Base-by-base conservation (phyloP, 2,329 filamentous ascomycete genomes). In the Talaromyces sp. region DNA sequence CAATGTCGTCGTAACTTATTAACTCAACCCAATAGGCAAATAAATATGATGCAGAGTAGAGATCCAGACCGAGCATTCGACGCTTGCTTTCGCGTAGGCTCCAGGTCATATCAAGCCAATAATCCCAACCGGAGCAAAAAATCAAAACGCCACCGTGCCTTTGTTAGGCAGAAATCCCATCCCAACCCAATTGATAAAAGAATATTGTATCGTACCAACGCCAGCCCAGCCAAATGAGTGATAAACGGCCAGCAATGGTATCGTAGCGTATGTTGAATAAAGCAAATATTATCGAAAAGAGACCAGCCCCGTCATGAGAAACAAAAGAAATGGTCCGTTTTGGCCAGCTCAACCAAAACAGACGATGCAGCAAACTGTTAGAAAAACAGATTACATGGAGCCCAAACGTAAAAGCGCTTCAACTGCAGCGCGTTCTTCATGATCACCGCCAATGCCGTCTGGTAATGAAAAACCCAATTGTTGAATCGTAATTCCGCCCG, bases 351-450 rank as follows among this genome's bases (percentile, higher is more conserved):
- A 53, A 66, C 58, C 13, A 45, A 66, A 58, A 67, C 67, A 63
- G 43, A 56, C 64, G 47, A 49, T 65, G 49, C 13, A 63, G 15
- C 36, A 29, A 38, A 61, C 15, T 31, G 6, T 31, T 34, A 7
- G 49, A 65, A 60, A 31, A 15, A 34, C 47, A 34, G 71, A 68
- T 79, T 76, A 83, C 77, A 82, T 81, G 56, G 80, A 81, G 66
- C 81, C 80, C 70, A 83, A 73, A 67, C 78, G 77, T 68, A 83
- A 72, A 65, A 83, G 78, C 60, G 81, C 81, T 70, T 82, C 81
- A 65, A 82, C 79, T 31, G 81, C 81, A 60, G 80, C 80, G 68
- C 80, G 76, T 73, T 83, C 81, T 70, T 82, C 77, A 53, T 67
- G 68, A 63, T 78, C 75, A 36, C 68, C 69, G 67, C 74, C 73